phyloP scores from a whole-genome alignment of 305 asterid genomes.

The Rubia peregrina region DNA sequence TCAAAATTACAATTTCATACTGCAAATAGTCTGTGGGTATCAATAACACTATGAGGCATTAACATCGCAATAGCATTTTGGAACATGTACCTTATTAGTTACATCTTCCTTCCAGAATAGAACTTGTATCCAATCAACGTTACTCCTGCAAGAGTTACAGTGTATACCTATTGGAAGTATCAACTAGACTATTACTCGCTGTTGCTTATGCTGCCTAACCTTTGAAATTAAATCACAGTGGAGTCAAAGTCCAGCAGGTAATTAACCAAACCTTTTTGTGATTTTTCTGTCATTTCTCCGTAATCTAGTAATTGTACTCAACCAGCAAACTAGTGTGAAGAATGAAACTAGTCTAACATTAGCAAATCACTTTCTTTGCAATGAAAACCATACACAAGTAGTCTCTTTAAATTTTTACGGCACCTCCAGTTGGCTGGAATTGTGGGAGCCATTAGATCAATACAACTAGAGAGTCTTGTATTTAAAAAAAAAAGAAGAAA shows the following conservation, averaged over 20 bases:
- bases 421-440: neutral
- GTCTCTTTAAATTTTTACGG: neutral
- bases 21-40: neutral
- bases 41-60: neutral
- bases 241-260: neutral
- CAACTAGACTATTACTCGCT: neutral
- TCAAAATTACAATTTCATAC: neutral
- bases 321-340: neutral
- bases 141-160: neutral
- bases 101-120: neutral
- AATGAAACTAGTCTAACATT: neutral
- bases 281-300: neutral
- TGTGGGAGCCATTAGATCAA: neutral
- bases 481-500: too few species aligned
- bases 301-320: neutral
- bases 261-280: neutral
- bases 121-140: neutral
- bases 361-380: neutral
- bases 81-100: neutral
- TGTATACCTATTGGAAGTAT: neutral
- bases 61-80: neutral
- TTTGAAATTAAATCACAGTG: neutral
- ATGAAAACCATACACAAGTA: neutral
- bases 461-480: neutral
- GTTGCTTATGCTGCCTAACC: neutral